These are phyloP conservation scores for Penicillium tannophilum DNA, from an alignment of 495 filamentous ascomycete species.

Conservation along the genomic window DNA sequence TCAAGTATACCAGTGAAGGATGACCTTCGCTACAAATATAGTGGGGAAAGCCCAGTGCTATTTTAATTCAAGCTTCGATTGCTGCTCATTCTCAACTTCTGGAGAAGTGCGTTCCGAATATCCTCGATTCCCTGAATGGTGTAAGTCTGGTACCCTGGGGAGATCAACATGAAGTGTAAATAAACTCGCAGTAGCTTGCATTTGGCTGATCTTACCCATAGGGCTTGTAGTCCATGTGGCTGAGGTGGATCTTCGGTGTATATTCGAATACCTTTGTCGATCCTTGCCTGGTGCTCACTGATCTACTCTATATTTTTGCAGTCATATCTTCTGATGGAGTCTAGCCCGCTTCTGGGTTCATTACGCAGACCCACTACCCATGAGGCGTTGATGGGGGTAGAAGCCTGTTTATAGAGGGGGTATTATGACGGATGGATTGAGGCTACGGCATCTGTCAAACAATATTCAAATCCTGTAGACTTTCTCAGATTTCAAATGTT, in stretches of 20 bases:
- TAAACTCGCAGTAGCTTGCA: conserved; percentile 2
- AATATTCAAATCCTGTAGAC: too few relatives aligned
- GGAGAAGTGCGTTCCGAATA: too few relatives aligned
- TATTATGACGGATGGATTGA: too few relatives aligned
- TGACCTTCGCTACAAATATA: too few relatives aligned
- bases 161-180: neutral
- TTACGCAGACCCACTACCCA: neutral
- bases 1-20: too few relatives aligned
- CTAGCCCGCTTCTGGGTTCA: neutral
- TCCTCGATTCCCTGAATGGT: too few relatives aligned
- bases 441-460: too few relatives aligned
- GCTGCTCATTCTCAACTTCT: too few relatives aligned
- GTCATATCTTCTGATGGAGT: neutral
- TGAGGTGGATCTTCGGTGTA: neutral
- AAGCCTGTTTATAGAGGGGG: neutral
- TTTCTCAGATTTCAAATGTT: too few relatives aligned
- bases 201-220: neutral
- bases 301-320: neutral
- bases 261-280: conserved; percentile 1
- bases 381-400: neutral
- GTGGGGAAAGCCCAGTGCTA: too few relatives aligned
- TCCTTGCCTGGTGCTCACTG: neutral
- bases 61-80: too few relatives aligned
- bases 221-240: neutral
- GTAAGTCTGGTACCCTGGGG: too few relatives aligned